Evolutionary conservation across 2,329 filamentous ascomycete genomes (phyloP), one percentile per base, ranked within the genome.

Genomic region (Immersiporthe knoxdaviesiana): DNA sequence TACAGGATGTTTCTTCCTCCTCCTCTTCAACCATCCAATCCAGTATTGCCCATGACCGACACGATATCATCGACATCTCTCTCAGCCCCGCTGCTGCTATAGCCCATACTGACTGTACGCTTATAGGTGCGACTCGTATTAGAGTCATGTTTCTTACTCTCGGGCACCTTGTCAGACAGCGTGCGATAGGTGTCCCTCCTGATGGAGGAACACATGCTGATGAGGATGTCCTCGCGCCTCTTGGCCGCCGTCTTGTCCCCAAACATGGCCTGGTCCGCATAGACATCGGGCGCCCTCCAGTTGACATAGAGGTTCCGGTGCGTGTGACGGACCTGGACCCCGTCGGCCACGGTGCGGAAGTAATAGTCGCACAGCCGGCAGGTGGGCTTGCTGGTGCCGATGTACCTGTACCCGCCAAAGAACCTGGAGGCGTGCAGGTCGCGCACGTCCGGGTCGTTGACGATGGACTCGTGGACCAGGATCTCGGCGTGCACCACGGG

Each of bases 331-430:
- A 78, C 76, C 2, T 72, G 63, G 2, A 81, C 74, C 0, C 73
- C 69, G 2, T 73, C 68, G 0, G 72, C 72, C 44, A 77, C 75
- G 0, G 72, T 72, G 5, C 37, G 52, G 27, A 66, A 80, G 63
- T 80, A 83, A 62, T 78, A 77, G 3, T 73, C 54, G 35, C 81
- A 83, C 1, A 83, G 75, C 0, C 76, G 74, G 44, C 81, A 83
- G 0, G 80, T 78, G 0, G 80, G 80, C 71, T 83, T 83, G 72
- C 80, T 81, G 37, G 74, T 75, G 0, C 80, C 81, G n/a, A 83
- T 80, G 66, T 82, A 82, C 18, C 71, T 74, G 68, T 74, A 77
- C 11, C 72, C 69, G 0, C 69, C 54, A 68, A 79, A 82, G 74
- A 80, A 82, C 0, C 47, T 47, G 0, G 70, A 35, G 0, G 11